Evolutionary conservation across 2,329 filamentous ascomycete species (phyloP).

Genomic region (Pseudogymnoascus sp.): DNA sequence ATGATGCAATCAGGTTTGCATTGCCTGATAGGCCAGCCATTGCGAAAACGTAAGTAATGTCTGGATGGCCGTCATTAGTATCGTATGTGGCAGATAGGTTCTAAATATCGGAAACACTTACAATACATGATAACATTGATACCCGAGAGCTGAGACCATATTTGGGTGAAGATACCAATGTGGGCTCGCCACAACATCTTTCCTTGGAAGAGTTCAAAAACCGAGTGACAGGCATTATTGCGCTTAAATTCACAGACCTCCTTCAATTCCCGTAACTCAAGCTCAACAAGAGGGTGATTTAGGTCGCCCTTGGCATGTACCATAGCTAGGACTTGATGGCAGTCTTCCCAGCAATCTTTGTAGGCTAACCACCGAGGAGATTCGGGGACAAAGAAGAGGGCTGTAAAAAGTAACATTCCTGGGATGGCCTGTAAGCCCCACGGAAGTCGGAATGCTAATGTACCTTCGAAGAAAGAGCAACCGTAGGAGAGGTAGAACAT

Average conservation of each 20-base stretch:
- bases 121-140: constrained; percentile 73
- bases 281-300: constrained; percentile 54
- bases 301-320: constrained; percentile 59
- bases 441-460: constrained; percentile 45
- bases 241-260: constrained; percentile 67
- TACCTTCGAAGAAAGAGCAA: constrained; percentile 33
- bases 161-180: constrained; percentile 64
- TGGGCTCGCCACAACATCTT: constrained; percentile 64
- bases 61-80: not conserved
- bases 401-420: constrained; percentile 40
- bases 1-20: constrained; percentile 22
- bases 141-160: constrained; percentile 68
- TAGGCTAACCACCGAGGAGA: constrained; percentile 32
- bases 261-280: constrained; percentile 64
- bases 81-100: not conserved
- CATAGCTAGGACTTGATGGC: constrained; percentile 49
- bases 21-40: constrained; percentile 28
- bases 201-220: constrained; percentile 63
- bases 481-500: constrained; percentile 43
- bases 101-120: constrained; percentile 10
- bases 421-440: constrained; percentile 42
- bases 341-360: constrained; percentile 36
- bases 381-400: constrained; percentile 31
- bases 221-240: constrained; percentile 60
- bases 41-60: constrained; percentile 29